phyloP scores from a whole-genome alignment of 768 basidiomycete species.

The Cystofilobasidium ferigula region DNA sequence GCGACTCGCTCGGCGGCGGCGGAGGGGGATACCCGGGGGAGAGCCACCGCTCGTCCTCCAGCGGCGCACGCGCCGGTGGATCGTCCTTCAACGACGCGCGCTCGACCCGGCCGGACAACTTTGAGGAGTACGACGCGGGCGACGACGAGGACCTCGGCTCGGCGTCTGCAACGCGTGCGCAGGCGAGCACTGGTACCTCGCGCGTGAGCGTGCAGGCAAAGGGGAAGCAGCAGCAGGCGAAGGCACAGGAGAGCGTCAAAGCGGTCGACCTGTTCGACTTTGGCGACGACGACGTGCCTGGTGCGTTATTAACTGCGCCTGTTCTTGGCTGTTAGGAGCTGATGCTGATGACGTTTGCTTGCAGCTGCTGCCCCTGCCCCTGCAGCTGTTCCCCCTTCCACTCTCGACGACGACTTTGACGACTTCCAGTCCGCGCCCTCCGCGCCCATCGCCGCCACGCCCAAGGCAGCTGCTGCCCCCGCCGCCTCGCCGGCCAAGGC shows the following conservation, averaged over 20 bases:
- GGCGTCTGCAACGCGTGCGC: slow-evolving; percentile 18
- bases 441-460: slow-evolving; percentile 18
- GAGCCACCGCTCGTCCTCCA: slow-evolving; percentile 33
- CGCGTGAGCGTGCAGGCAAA: slow-evolving; percentile 29
- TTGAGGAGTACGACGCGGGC: slow-evolving; percentile 84
- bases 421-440: slow-evolving; percentile 70
- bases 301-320: neutral
- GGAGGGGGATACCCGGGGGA: slow-evolving; percentile 26
- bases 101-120: slow-evolving; percentile 42
- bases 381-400: slow-evolving; percentile 31
- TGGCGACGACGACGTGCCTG: slow-evolving; percentile 13
- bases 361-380: slow-evolving; percentile 35
- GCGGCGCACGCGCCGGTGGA: slow-evolving; percentile 42
- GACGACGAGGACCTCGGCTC: slow-evolving; percentile 58
- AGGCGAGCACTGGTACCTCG: slow-evolving; percentile 8
- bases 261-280: slow-evolving; percentile 26
- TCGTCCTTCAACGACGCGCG: slow-evolving; percentile 52
- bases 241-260: slow-evolving; percentile 17
- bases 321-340: neutral
- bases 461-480: slow-evolving; percentile 7
- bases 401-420: slow-evolving; percentile 65
- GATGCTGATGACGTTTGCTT: neutral
- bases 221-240: slow-evolving; percentile 26
- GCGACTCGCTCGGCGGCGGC: slow-evolving; percentile 41
- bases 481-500: slow-evolving; percentile 35